These are phyloP conservation scores for Polyrhizophydium stewartii DNA, from an alignment of 371 early-diverging fungal genomes.

Conservation along the genomic window DNA sequence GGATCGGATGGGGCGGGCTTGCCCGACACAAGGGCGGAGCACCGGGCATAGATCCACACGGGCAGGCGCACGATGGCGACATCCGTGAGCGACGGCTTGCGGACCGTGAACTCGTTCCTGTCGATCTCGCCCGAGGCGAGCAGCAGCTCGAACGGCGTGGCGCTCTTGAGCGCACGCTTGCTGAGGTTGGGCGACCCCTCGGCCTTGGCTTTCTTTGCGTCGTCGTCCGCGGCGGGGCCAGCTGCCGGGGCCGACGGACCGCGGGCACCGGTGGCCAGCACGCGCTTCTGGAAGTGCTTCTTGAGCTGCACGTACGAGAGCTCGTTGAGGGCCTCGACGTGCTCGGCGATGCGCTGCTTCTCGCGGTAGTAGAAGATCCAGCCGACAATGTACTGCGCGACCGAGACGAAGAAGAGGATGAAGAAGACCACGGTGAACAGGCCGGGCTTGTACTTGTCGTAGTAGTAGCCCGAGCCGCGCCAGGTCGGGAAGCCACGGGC, in stretches of 20 bases:
- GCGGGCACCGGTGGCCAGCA: no score
- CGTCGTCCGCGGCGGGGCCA: no score
- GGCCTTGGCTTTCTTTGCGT: background rate
- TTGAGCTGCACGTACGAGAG: conserved; percentile 12
- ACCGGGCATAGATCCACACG: background rate
- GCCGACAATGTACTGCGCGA: conserved; percentile 34
- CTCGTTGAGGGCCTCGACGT: conserved; percentile 4
- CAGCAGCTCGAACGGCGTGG: conserved; percentile 11
- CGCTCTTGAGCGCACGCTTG: conserved; percentile 10
- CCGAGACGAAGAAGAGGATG: conserved; percentile 19
- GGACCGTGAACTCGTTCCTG: background rate
- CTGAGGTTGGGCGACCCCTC: background rate
- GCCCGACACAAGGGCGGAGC: background rate
- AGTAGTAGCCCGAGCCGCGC: conserved; percentile 38
- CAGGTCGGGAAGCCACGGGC: conserved; percentile 26
- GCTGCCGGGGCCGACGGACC: no score
- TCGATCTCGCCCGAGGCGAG: conserved; percentile 3
- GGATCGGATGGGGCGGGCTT: conserved; percentile 34
- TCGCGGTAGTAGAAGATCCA: conserved; percentile 21
- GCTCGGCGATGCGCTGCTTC: conserved; percentile 6
- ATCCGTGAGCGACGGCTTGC: conserved; percentile 3
- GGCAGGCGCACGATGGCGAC: conserved; percentile 10
- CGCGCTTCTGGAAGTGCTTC: conserved; percentile 6
- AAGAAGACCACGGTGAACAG: conserved; percentile 23
- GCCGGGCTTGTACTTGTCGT: conserved; percentile 35